Evolutionary conservation across 768 basidiomycete species (phyloP).

Genomic region (Mycena olivaceomarginata): DNA sequence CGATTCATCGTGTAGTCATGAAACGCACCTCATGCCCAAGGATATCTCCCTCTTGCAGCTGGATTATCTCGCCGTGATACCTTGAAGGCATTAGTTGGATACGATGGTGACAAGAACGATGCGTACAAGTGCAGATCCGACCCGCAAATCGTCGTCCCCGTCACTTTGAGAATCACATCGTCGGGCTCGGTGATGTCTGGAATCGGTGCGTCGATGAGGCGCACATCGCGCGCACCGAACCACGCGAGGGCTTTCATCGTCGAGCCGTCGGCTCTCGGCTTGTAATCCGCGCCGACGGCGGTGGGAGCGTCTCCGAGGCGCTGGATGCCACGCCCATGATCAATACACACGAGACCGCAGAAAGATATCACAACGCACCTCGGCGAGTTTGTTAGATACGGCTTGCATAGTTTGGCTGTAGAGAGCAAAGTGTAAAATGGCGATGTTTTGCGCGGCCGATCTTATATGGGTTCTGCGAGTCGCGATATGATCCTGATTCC

Average conservation of each 20-base stretch:
- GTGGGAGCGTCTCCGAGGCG: slow-evolving; percentile 63
- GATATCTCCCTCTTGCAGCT: slow-evolving; percentile 84
- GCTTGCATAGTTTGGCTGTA: not conserved
- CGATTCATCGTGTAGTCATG: no score
- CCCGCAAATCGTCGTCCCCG: slow-evolving; percentile 86
- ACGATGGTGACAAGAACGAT: not conserved
- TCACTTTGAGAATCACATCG: slow-evolving; percentile 85
- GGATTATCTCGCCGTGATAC: slow-evolving; percentile 81
- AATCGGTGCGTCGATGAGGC: slow-evolving; percentile 60
- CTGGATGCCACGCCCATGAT: slow-evolving; percentile 40
- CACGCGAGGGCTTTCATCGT: slow-evolving; percentile 84
- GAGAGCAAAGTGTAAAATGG: not conserved
- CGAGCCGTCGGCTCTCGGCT: slow-evolving; percentile 67
- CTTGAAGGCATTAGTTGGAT: slow-evolving; percentile 38
- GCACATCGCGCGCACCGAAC: slow-evolving; percentile 74
- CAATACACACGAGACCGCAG: not conserved
- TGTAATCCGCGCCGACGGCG: slow-evolving; percentile 65
- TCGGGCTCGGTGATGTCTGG: slow-evolving; percentile 80
- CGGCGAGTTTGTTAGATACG: not conserved
- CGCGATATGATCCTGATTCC: not conserved
- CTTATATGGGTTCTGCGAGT: not conserved
- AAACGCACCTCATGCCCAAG: slow-evolving; percentile 77
- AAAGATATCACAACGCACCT: not conserved
- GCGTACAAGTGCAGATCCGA: slow-evolving; percentile 75
- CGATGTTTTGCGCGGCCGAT: not conserved